Evolutionary conservation across 331 rosid species (phyloP).

Genomic region (Malus hybrid): DNA sequence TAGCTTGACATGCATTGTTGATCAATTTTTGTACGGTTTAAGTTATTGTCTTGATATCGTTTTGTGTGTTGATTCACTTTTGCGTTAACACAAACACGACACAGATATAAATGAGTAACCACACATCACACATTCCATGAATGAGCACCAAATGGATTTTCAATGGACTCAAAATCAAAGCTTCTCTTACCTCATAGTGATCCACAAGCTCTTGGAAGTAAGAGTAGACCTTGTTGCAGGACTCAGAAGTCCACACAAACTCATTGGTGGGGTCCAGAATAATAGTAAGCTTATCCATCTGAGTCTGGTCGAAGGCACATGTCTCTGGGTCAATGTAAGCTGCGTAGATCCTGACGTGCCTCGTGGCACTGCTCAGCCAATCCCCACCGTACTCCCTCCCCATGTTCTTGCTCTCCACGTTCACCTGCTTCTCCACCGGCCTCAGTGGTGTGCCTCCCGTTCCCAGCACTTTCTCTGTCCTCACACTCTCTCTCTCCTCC

Average conservation of each 20-base stretch:
- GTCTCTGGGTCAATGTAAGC: conserved; percentile 85
- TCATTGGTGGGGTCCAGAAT: conserved; percentile 75
- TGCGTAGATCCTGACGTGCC: conserved; percentile 82
- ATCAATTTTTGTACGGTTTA: background rate
- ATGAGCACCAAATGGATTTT: too few species aligned
- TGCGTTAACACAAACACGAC: background rate
- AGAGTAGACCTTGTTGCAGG: conserved; percentile 56
- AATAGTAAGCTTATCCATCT: conserved; percentile 79
- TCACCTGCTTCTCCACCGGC: conserved; percentile 68
- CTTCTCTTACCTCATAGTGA: conserved; percentile 65
- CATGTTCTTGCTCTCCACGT: conserved; percentile 68
- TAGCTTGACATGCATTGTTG: background rate
- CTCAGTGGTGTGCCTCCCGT: conserved; percentile 38
- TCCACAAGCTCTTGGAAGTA: conserved; percentile 91
- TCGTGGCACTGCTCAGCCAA: conserved; percentile 69
- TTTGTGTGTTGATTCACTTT: background rate
- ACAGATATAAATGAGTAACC: too few species aligned
- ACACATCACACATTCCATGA: too few species aligned
- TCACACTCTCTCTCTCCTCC: conserved; percentile 8
- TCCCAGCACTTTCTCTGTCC: background rate
- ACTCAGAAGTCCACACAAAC: conserved; percentile 75
- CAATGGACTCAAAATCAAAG: too few species aligned
- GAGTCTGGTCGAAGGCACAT: conserved; percentile 74
- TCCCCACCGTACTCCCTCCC: conserved; percentile 80
- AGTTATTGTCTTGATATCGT: background rate